Percentiles rank a stretch among this genome's conserved stretches.
These are phyloP conservation scores for Senecio squalidus DNA, from an alignment of 140 eudicot species.

Conservation along the genomic window DNA sequence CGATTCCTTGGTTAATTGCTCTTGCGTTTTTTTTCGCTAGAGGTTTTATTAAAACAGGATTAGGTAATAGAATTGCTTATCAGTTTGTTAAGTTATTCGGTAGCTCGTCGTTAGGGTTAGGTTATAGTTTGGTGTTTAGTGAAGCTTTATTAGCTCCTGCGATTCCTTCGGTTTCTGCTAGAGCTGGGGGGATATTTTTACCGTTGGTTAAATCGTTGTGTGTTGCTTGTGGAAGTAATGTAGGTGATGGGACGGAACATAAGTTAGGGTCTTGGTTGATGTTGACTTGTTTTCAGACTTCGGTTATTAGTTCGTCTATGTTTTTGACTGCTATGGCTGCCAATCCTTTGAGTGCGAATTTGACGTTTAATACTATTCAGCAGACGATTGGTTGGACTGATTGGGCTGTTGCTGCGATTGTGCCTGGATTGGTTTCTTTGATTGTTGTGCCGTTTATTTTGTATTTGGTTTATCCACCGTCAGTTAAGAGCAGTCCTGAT, in stretches of 20 bases:
- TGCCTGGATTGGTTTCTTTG: slow-evolving; percentile 85
- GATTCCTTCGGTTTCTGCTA: slow-evolving; percentile 79
- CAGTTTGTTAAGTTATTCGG: slow-evolving; percentile 80
- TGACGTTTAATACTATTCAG: slow-evolving; percentile 59
- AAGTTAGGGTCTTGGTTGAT: slow-evolving; percentile 89
- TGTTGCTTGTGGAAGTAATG: slow-evolving; percentile 88
- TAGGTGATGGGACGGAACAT: slow-evolving; percentile 92
- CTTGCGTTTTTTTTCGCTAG: slow-evolving; percentile 91
- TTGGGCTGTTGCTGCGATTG: slow-evolving; percentile 95
- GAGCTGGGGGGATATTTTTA: slow-evolving; percentile 94
- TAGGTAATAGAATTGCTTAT: slow-evolving; percentile 89
- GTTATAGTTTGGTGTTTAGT: slow-evolving; percentile 79
- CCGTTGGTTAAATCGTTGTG: slow-evolving; percentile 80
- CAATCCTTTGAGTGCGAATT: slow-evolving; percentile 81
- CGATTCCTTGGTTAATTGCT: slow-evolving; percentile 94
- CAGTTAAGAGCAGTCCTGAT: slow-evolving; percentile 90
- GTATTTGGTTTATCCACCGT: slow-evolving; percentile 78
- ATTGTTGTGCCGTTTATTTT: slow-evolving; percentile 71
- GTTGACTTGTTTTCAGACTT: slow-evolving; percentile 89
- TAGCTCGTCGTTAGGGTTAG: slow-evolving; percentile 66
- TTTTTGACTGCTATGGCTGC: slow-evolving; percentile 99
- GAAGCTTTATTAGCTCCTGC: slow-evolving; percentile 93
- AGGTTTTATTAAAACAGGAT: slow-evolving; percentile 88
- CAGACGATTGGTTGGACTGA: slow-evolving; percentile 87
- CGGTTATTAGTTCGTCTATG: slow-evolving; percentile 83